Base-by-base conservation (phyloP, 1,284 basidiomycete species). In the Trichosporon faecale region DNA sequence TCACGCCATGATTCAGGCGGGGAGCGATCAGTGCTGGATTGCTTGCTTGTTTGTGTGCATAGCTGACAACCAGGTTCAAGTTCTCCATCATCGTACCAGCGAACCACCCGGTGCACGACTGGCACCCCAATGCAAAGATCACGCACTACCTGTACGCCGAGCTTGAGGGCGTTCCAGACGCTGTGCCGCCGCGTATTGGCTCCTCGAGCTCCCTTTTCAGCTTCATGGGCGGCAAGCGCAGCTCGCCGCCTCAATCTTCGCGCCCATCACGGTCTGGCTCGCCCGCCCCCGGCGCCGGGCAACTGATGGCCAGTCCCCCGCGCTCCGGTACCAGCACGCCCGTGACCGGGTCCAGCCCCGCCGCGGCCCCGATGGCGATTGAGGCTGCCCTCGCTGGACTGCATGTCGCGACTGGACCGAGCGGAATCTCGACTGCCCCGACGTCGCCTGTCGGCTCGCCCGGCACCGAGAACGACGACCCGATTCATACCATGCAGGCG, bases 41-140 rank as follows among this genome's bases (percentile, higher is more conserved):
- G 23, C 46, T 49, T 21, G 14, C 3, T 37, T 14, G 16, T n/a
- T 8, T 55, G 6, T 37, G 37, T 14, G 37, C 16, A 18, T 44
- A 18, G 65, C 31, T 66, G 31, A 66, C 63, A 27, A 0, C 3
- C 23, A 73, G 69, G 3, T 71, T 70, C 57, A 61, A 64, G 12
- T 72, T 72, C 52, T 74, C 75, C 0, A 52, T 78, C 33, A 75
- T 75, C 67, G 63, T 78, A 2, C 77, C 77, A 0, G 66, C 74
- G 37, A 74, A 75, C 64, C 74, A 76, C 11, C 74, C 76, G 5
- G 71, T 72, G 35, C 76, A 77, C 68, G 77, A 78, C 68, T 76
- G 75, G 71, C 77, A 77, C 64, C 60, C 70, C 21, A 78, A 76
- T 55, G 76, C 75, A 11, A 72, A 66, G 21, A 73, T 76, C 31